Percentiles rank a stretch among this genome's conserved stretches.
These are phyloP conservation scores for Syzygium oleosum DNA, from an alignment of 345 rosid species.

Conservation along the genomic window DNA sequence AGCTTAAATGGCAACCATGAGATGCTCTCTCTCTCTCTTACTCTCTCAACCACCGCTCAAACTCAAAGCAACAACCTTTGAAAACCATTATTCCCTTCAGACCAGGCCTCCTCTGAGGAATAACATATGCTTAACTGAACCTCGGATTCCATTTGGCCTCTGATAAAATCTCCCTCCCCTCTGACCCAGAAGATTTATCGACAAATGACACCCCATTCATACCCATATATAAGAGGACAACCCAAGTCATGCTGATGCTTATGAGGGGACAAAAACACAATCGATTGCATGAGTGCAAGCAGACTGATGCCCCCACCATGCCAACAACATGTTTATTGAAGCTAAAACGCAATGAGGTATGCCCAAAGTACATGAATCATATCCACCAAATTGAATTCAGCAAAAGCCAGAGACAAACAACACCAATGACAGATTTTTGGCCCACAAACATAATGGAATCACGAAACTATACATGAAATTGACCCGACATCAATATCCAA, in stretches of 20 bases:
- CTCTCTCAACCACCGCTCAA: not conserved
- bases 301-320: not conserved
- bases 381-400: not conserved
- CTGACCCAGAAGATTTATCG: not conserved
- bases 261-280: not conserved
- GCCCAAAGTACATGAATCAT: not conserved
- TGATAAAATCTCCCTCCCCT: not conserved
- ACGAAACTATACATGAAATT: not conserved
- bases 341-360: not conserved
- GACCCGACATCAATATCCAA: not conserved
- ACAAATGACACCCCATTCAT: not conserved
- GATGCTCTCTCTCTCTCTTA: not conserved
- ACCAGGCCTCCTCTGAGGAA: not conserved
- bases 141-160: not conserved
- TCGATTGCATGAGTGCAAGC: not conserved
- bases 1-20: not conserved
- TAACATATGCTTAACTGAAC: not conserved
- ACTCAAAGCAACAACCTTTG: not conserved
- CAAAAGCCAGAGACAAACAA: not conserved
- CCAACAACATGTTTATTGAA: not conserved
- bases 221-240: not conserved
- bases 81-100: not conserved
- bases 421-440: not conserved
- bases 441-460: not conserved
- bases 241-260: not conserved